phyloP scores from a whole-genome alignment of 768 basidiomycete genomes.

The Lentinula aciculospora region DNA sequence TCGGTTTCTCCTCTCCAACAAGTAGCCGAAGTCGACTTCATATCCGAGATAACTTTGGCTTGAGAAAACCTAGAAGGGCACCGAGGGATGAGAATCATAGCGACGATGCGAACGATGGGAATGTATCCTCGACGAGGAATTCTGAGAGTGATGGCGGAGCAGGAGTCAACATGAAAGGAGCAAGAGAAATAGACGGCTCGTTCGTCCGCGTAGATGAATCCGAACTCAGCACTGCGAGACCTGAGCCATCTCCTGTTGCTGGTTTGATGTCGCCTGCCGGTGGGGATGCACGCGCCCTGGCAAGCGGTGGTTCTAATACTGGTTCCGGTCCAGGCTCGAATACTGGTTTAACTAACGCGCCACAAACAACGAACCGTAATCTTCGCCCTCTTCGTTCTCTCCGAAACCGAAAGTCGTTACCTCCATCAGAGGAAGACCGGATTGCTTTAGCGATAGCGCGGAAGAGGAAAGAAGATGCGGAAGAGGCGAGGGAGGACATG shows the following conservation, averaged over 20 bases:
- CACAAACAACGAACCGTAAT: neutral
- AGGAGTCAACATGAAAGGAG: no score
- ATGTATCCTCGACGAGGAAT: slow-evolving; percentile 31
- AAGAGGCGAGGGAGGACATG: slow-evolving; percentile 40
- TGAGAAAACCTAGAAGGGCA: slow-evolving; percentile 12
- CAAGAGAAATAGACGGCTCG: no score
- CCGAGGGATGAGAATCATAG: slow-evolving; percentile 29
- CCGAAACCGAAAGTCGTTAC: slow-evolving; percentile 20
- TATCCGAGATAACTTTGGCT: neutral
- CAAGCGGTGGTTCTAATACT: no score
- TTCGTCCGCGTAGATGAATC: slow-evolving; percentile 6
- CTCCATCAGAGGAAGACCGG: slow-evolving; percentile 15
- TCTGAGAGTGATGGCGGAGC: no score
- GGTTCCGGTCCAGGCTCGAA: no score
- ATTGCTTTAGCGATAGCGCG: slow-evolving; percentile 22
- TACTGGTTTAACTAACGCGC: neutral
- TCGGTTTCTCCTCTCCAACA: slow-evolving; percentile 31
- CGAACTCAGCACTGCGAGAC: neutral
- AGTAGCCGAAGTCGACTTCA: slow-evolving; percentile 31
- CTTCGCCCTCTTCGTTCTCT: neutral
- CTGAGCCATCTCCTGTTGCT: neutral
- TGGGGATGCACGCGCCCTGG: no score
- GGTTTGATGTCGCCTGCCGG: no score
- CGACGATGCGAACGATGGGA: slow-evolving; percentile 28
- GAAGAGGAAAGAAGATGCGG: slow-evolving; percentile 31